Evolutionary conservation across 2,329 filamentous ascomycete genomes (phyloP), one percentile per base, ranked within the genome.

Genomic region (Stemphylium beticola): DNA sequence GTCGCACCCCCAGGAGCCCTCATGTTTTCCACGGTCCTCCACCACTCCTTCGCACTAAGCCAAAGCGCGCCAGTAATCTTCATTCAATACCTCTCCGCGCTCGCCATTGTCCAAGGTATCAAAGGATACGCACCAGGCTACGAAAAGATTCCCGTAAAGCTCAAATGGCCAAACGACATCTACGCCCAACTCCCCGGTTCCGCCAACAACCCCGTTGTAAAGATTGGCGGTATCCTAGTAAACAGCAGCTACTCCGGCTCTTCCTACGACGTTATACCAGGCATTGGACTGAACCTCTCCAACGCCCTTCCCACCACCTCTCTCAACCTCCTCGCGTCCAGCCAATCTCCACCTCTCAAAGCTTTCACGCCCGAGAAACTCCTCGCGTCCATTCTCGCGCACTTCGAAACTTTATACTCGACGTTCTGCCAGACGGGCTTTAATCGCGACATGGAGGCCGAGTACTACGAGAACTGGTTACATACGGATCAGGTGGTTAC

Each of bases 111-210:
- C 2, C 85, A 91, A 58, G 93, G 91, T 0, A 87, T 98, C 58
- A 88, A 90, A 60, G 83, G 82, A 22, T 98, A 98, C 69, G 92
- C 88, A 43, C 76, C 77, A 2, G 91, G 88, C 7, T 98, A 96
- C 74, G 81, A 85, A 5, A 80, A 85, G 0, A 75, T 98, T 4
- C 90, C 91, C 0, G 83, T 99, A 36, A 92, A 90, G 72, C 78
- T 99, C 29, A 99, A 99, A 75, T 99, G 95, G 95, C 95, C 95
- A 10, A 99, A 99, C 68, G 95, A 99, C 71, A 91, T 99, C 49
- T 79, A 80, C 65, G 76, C 75, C 0, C 67, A 67, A 15, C 57
- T 72, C 0, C 70, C 90, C 84, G 5, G 79, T 75, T 48, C 81
- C 81, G 41, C 80, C 79, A 2, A 74, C 78, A 70, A 73, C 18